phyloP scores from a whole-genome alignment of 441 rosid species.

The Hypseocharis bilobata region DNA sequence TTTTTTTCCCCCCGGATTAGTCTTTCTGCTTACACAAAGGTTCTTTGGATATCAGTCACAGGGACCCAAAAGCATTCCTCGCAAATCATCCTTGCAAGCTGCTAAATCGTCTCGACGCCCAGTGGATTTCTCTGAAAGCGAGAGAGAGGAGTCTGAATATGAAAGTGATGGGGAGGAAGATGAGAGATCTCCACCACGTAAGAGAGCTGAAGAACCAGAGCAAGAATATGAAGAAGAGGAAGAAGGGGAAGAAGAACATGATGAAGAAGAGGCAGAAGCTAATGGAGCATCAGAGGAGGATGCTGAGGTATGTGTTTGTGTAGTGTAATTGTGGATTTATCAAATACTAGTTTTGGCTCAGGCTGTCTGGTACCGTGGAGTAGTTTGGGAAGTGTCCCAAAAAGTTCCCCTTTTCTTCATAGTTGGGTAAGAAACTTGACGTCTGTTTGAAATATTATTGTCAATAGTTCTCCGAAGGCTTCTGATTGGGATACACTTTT shows the following conservation, averaged over 20 bases:
- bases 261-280: constrained; percentile 42
- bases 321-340: not conserved
- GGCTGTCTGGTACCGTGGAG: not conserved
- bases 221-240: constrained; percentile 72
- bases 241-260: constrained; percentile 61
- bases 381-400: too few species aligned
- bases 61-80: constrained; percentile 56
- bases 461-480: not conserved
- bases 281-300: constrained; percentile 68
- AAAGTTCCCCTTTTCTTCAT: not conserved
- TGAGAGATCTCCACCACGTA: constrained; percentile 48
- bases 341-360: not conserved
- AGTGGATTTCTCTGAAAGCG: constrained; percentile 70
- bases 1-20: not conserved
- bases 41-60: constrained; percentile 25
- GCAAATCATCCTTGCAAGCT: constrained; percentile 45
- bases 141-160: constrained; percentile 87
- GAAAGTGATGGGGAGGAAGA: constrained; percentile 81
- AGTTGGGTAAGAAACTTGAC: not conserved
- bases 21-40: not conserved
- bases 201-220: constrained; percentile 63
- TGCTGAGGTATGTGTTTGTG: constrained; percentile 32
- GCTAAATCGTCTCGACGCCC: constrained; percentile 59
- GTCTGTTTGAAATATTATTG: not conserved
- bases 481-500: not conserved